Evolutionary conservation across 768 basidiomycete genomes (phyloP).

Genomic region (Termitomyces sp.): DNA sequence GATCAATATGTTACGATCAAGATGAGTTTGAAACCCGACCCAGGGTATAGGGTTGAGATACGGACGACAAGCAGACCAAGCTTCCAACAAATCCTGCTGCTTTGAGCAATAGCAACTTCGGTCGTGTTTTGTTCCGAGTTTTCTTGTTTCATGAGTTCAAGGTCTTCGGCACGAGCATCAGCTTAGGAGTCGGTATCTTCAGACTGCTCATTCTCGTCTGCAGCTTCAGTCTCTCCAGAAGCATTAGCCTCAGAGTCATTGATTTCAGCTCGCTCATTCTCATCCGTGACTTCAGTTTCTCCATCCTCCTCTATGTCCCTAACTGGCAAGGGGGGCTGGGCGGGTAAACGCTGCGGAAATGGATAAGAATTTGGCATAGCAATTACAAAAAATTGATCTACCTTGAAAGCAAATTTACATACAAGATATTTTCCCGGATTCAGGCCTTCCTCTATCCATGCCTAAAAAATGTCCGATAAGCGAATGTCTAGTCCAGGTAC

Average conservation of each 20-base stretch:
- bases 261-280: neutral
- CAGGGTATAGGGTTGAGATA: neutral
- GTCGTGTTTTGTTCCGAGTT: neutral
- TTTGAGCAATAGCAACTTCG: neutral
- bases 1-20: neutral
- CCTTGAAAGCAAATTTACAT: conserved; percentile 84
- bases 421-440: conserved; percentile 68
- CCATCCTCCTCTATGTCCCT: conserved; percentile 14
- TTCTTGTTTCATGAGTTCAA: neutral
- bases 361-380: neutral
- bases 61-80: neutral
- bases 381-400: conserved; percentile 18
- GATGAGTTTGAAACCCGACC: neutral
- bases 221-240: neutral
- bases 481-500: neutral
- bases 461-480: conserved; percentile 28
- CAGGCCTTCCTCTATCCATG: conserved; percentile 71
- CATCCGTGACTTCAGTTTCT: conserved; percentile 11
- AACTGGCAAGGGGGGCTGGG: conserved; percentile 47
- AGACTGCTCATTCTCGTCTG: conserved; percentile 1
- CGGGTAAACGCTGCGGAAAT: conserved; percentile 41
- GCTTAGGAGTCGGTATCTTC: neutral
- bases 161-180: neutral
- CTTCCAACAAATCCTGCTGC: neutral
- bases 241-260: neutral